A percentile compares a stretch with the other conserved stretches of the same genome.
Evolutionary conservation across 2,329 filamentous ascomycete species (phyloP).

Genomic region (Penicillium frequentans): DNA sequence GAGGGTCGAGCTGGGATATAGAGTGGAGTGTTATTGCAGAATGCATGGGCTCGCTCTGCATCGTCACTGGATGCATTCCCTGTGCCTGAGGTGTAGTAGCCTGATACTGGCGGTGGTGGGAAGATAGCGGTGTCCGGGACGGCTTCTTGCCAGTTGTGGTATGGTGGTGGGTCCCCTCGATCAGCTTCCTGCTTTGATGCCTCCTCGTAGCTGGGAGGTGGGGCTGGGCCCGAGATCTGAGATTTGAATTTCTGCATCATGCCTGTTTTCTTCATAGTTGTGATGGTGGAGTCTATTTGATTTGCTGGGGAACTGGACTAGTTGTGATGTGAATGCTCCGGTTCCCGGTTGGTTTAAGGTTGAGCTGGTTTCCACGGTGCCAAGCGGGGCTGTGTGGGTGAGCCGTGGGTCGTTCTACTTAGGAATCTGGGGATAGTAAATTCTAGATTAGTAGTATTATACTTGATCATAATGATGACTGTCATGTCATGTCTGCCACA

Average conservation of each 20-base stretch:
- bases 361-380: slow-evolving; percentile 7
- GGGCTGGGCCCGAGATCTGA: not conserved
- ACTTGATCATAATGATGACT: not conserved
- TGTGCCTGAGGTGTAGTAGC: slow-evolving; percentile 54
- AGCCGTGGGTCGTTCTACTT: slow-evolving; percentile 2
- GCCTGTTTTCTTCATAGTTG: not conserved
- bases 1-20: slow-evolving; percentile 50
- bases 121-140: slow-evolving; percentile 61
- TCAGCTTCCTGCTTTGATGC: slow-evolving; percentile 4
- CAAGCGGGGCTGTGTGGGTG: slow-evolving; percentile 23
- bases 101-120: slow-evolving; percentile 59
- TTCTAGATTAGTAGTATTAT: not conserved
- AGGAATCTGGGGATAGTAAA: not conserved
- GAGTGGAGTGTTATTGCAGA: slow-evolving; percentile 54
- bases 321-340: not conserved
- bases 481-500: not conserved
- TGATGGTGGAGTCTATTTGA: not conserved
- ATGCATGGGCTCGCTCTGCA: slow-evolving; percentile 57
- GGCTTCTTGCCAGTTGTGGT: slow-evolving; percentile 61
- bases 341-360: slow-evolving; percentile 1
- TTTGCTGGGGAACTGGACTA: not conserved
- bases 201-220: slow-evolving; percentile 25
- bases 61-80: slow-evolving; percentile 58
- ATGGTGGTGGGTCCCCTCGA: slow-evolving; percentile 49
- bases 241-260: not conserved